Base-by-base conservation (phyloP, 2,329 filamentous ascomycete genomes). In the Clathrospora elynae region DNA sequence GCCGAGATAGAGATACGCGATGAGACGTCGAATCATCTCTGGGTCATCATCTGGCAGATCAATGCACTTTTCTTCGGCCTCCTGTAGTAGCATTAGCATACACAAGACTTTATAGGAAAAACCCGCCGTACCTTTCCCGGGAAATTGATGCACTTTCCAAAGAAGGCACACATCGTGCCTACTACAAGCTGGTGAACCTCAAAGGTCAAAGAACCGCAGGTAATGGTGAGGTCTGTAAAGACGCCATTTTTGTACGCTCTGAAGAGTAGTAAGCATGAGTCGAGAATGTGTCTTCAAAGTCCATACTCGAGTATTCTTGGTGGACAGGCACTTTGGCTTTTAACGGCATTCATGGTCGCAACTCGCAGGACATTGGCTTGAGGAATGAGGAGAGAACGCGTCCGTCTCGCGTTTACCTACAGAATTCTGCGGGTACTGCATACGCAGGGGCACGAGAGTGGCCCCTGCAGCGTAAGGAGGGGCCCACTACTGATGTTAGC, bases 181-280 rank as follows among this genome's bases (percentile, higher is more conserved):
- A 60, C 38, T 7, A 61, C 39, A 5, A 45, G 25, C 1, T 48
- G 46, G 17, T 61, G 56, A 5, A 58, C 54, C 5, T 43, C 24
- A 20, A 49, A 58, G 2, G 25, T 43, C 5, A 49, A 35, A 2
- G 33, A 8, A 6, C 51, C 49, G 32, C 58, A 59, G 7, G 37
- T 60, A 14, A 60, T 51, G 3, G 26, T 52, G 0, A 61, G 22
- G 29, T 61, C 58, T 4, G 43, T 56, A 31, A 52, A 57, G 3
- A 57, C 45, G 18, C 45, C 42, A 8, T 35, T 30, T 18, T 51
- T 51, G 36, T 48, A 49, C 4, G 49, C 40, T 19, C 46, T 55
- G 14, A 6, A 13, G 12, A 22, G 12, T 3, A 10, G 24, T 14
- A 7, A 25, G 20, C 4, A 8, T 17, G 13, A 10, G 9, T 10